A percentile compares a stretch with the other conserved stretches of the same genome.
These are phyloP conservation scores for Rhododendron vialii DNA, from an alignment of 148 eudicot genomes.

Conservation along the genomic window DNA sequence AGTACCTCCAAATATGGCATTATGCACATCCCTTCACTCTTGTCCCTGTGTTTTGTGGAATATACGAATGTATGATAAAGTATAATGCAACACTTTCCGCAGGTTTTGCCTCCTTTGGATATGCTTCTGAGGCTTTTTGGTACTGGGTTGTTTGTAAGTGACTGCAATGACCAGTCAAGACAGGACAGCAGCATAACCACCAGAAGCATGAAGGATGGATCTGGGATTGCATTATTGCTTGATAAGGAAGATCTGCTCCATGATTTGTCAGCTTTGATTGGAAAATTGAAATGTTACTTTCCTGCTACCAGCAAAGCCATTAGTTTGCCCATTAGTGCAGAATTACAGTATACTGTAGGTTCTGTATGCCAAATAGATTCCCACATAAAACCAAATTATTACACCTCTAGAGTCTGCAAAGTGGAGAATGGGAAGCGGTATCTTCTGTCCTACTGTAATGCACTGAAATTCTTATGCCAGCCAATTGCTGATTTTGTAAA, in stretches of 20 bases:
- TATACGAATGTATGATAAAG: not conserved
- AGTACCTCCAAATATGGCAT: not conserved
- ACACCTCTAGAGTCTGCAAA: slow-evolving; percentile 7
- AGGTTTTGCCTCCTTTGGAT: slow-evolving; percentile 39
- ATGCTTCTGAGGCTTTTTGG: slow-evolving; percentile 54
- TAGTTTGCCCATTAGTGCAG: slow-evolving; percentile 10
- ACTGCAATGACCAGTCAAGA: slow-evolving; percentile 23
- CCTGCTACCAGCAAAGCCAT: slow-evolving; percentile 8
- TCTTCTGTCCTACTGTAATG: slow-evolving; percentile 44
- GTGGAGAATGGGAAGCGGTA: slow-evolving; percentile 17
- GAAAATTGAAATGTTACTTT: slow-evolving; percentile 22
- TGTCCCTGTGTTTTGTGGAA: not conserved
- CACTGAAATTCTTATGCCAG: slow-evolving; percentile 67
- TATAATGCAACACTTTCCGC: slow-evolving; percentile 19
- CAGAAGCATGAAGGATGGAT: slow-evolving; percentile 12
- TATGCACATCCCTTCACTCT: not conserved
- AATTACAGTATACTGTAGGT: slow-evolving; percentile 5
- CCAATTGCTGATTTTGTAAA: slow-evolving; percentile 66
- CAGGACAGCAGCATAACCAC: slow-evolving; percentile 16
- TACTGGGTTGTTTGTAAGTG: slow-evolving; percentile 43
- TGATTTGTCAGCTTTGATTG: slow-evolving; percentile 31
- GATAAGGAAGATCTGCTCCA: slow-evolving; percentile 33
- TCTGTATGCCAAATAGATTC: slow-evolving; percentile 2
- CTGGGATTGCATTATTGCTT: slow-evolving; percentile 24
- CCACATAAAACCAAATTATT: not conserved